Evolutionary conservation across 768 basidiomycete genomes (phyloP).

Genomic region (Amylocystis lapponica): DNA sequence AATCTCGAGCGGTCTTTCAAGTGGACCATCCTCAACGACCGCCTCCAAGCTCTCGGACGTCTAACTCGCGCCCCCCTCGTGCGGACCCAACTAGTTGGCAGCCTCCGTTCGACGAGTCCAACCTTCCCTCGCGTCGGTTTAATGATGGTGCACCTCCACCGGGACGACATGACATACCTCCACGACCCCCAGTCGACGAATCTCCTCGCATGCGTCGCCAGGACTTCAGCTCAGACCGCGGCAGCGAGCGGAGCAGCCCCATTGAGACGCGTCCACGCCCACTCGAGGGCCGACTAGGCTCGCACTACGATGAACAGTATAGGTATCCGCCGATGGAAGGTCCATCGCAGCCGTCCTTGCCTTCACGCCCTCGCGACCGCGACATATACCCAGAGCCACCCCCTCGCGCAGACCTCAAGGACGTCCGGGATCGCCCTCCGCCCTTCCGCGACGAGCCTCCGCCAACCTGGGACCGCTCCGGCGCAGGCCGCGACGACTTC

Average conservation of each 20-base stretch:
- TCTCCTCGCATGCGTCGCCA: background rate
- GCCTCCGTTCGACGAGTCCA: too few species aligned
- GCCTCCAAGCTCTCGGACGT: background rate
- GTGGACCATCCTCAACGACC: background rate
- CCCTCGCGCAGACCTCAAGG: background rate
- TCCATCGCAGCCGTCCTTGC: background rate
- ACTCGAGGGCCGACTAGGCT: constrained; percentile 3
- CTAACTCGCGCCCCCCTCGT: background rate
- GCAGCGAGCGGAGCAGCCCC: background rate
- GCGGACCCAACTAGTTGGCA: background rate
- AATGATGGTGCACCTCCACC: background rate
- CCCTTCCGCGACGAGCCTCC: background rate
- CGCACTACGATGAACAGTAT: background rate
- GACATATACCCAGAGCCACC: background rate
- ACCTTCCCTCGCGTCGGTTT: too few species aligned
- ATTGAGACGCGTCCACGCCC: constrained; percentile 1
- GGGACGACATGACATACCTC: background rate
- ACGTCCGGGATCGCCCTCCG: background rate
- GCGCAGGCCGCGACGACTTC: background rate
- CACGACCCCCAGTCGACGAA: background rate
- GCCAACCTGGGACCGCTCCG: background rate
- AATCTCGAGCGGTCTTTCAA: constrained; percentile 2
- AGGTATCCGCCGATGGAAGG: background rate
- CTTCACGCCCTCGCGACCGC: background rate
- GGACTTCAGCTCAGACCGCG: background rate